Evolutionary conservation across 176 grass and related monocot genomes (phyloP).

Genomic region (Oropetium thomaeum): DNA sequence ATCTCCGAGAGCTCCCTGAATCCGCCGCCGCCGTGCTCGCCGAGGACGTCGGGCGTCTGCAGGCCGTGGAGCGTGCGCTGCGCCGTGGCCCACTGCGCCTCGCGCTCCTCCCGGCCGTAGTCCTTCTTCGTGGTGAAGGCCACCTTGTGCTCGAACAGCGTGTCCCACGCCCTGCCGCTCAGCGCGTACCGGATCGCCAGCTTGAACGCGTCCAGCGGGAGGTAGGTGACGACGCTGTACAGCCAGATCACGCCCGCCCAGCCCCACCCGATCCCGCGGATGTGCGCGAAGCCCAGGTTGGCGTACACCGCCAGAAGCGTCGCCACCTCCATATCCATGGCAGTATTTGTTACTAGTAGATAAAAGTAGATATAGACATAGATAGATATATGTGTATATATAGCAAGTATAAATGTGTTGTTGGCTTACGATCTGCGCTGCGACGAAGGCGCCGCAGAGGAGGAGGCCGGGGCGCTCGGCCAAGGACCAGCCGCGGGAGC

Average conservation of each 20-base stretch:
- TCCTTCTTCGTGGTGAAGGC: constrained; percentile 92
- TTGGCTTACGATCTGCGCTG: constrained; percentile 79
- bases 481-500: constrained; percentile 66
- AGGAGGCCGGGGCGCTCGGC: constrained; percentile 61
- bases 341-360: too few species aligned
- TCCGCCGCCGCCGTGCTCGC: constrained; percentile 46
- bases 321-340: constrained; percentile 46
- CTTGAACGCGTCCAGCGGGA: constrained; percentile 90
- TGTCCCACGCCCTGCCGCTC: constrained; percentile 94
- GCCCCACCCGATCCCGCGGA: constrained; percentile 76
- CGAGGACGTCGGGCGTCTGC: constrained; percentile 35
- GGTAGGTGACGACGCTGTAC: constrained; percentile 70
- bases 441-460: constrained; percentile 62
- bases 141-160: constrained; percentile 73
- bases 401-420: neutral
- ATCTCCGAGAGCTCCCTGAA: constrained; percentile 88
- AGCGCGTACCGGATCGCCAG: constrained; percentile 72
- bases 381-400: neutral
- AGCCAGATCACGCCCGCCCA: constrained; percentile 97
- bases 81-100: constrained; percentile 89
- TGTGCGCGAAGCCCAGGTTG: constrained; percentile 55
- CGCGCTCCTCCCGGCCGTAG: constrained; percentile 82
- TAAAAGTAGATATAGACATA: too few species aligned
- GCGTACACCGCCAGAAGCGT: constrained; percentile 67
- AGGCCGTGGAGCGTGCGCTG: constrained; percentile 92